These are phyloP conservation scores for Clarireedia paspali DNA, from an alignment of 2,329 filamentous ascomycete species.

Conservation along the genomic window DNA sequence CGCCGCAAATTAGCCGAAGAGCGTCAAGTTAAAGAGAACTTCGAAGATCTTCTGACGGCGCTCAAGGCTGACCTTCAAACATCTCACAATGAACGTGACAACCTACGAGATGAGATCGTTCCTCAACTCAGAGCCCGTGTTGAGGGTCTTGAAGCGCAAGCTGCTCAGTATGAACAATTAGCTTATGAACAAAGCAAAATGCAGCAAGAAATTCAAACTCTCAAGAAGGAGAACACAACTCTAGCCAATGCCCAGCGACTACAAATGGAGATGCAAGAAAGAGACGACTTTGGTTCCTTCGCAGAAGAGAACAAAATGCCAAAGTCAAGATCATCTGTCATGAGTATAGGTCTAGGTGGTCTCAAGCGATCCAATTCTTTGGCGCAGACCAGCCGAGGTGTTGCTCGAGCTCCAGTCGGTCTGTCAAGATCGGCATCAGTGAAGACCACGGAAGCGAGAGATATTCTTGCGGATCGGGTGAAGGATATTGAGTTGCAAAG, in stretches of 20 bases:
- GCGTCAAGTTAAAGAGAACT: slow-evolving; percentile 80
- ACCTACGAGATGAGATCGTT: slow-evolving; percentile 80
- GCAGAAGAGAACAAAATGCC: slow-evolving; percentile 43
- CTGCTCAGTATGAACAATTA: slow-evolving; percentile 62
- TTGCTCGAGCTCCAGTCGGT: slow-evolving; percentile 28
- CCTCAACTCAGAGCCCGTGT: slow-evolving; percentile 70
- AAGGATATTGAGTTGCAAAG: slow-evolving; percentile 93
- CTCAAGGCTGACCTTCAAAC: slow-evolving; percentile 76
- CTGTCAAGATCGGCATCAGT: slow-evolving; percentile 52
- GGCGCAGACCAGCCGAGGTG: slow-evolving; percentile 31
- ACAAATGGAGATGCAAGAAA: slow-evolving; percentile 38
- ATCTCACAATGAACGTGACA: slow-evolving; percentile 82
- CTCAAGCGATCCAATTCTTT: slow-evolving; percentile 61
- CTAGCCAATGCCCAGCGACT: slow-evolving; percentile 36
- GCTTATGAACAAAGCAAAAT: slow-evolving; percentile 76
- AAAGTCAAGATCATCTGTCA: slow-evolving; percentile 11
- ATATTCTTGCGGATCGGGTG: slow-evolving; percentile 67
- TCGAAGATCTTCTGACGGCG: slow-evolving; percentile 82
- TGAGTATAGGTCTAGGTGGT: slow-evolving; percentile 27
- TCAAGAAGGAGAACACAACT: slow-evolving; percentile 60
- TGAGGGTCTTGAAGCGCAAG: slow-evolving; percentile 70
- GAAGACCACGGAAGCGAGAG: slow-evolving; percentile 43
- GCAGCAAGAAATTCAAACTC: slow-evolving; percentile 72
- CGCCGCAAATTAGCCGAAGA: slow-evolving; percentile 78
- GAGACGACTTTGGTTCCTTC: slow-evolving; percentile 49